phyloP scores from a whole-genome alignment of 768 basidiomycete species.

The Leccinum boreale region DNA sequence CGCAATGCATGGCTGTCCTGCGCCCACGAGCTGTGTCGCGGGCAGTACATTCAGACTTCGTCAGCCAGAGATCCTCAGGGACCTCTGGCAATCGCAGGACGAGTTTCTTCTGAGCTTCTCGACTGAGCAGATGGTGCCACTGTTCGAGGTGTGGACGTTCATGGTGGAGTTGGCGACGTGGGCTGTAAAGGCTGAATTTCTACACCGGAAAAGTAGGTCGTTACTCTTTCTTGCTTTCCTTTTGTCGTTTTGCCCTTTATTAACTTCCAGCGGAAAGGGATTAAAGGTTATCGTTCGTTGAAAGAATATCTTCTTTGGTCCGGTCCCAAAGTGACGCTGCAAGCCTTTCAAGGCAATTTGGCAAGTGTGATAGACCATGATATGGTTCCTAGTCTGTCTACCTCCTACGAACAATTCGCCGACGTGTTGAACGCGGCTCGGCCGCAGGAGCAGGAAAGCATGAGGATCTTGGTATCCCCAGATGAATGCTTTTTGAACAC shows the following conservation, averaged over 20 bases:
- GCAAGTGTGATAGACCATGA: neutral
- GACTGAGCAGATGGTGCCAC: neutral
- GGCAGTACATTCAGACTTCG: conserved; percentile 12
- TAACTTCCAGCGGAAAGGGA: neutral
- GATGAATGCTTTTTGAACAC: neutral
- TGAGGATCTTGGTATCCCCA: neutral
- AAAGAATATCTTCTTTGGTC: neutral
- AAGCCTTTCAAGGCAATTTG: neutral
- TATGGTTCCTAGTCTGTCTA: neutral
- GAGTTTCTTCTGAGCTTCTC: neutral
- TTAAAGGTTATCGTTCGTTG: neutral
- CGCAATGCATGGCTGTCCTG: conserved; percentile 10
- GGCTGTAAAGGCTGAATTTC: neutral
- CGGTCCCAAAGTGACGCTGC: neutral
- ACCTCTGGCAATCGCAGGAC: neutral
- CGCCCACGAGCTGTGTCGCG: conserved; percentile 7
- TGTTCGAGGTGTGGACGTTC: neutral
- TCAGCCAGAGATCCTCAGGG: neutral
- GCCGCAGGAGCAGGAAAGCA: neutral
- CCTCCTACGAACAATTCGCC: neutral
- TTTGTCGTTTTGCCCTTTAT: neutral
- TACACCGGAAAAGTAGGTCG: neutral
- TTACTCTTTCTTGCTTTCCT: neutral
- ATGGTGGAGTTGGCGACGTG: neutral
- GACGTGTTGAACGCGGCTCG: neutral